These are phyloP conservation scores for Cladophialophora yegresii DNA, from an alignment of 2,329 filamentous ascomycete genomes.

Conservation along the genomic window DNA sequence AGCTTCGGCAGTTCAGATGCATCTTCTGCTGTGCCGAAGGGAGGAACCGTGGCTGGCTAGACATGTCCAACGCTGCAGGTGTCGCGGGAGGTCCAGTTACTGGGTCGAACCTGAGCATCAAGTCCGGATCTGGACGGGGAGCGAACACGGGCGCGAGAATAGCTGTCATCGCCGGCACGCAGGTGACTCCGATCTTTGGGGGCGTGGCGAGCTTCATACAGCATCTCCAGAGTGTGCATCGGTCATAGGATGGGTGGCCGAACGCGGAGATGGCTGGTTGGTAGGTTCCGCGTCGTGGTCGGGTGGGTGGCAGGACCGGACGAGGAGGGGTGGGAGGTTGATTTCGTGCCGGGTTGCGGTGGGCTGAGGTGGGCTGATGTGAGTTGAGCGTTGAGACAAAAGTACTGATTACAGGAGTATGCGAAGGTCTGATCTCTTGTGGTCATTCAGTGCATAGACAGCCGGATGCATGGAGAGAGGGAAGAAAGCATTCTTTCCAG, in stretches of 20 bases:
- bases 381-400: no score
- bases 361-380: not conserved
- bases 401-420: no score
- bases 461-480: not conserved
- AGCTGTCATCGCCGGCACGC: not conserved
- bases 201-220: constrained; percentile 48
- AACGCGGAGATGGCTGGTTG: constrained; percentile 45
- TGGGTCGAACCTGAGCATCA: constrained; percentile 17
- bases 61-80: not conserved
- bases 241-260: constrained; percentile 40
- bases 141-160: constrained; percentile 16
- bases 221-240: constrained; percentile 46
- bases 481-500: no score
- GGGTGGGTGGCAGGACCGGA: constrained; percentile 44
- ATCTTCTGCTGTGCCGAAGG: constrained; percentile 51
- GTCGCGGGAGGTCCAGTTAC: constrained; percentile 1
- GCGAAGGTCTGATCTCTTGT: not conserved
- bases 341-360: constrained; percentile 42
- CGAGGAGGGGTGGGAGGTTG: constrained; percentile 52
- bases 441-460: not conserved
- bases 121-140: constrained; percentile 12
- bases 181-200: constrained; percentile 42
- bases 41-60: constrained; percentile 35
- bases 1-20: constrained; percentile 46
- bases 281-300: constrained; percentile 49